Evolutionary conservation across 352 stramenopile genomes (phyloP).

Genomic region (Globisporangium sylvaticum): DNA sequence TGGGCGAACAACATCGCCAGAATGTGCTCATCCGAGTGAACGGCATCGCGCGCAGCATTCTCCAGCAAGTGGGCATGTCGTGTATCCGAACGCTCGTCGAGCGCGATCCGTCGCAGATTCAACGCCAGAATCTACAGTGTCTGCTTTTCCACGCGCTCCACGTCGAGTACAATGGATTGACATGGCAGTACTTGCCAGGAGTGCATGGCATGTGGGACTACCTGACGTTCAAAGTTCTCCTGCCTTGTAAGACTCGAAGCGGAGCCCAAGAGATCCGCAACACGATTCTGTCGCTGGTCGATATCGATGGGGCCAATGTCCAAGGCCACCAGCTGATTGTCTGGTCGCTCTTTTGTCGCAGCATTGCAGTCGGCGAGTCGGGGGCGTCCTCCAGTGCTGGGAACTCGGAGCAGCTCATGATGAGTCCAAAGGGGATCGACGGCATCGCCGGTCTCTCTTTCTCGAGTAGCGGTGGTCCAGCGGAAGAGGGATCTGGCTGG

Average conservation of each 20-base stretch:
- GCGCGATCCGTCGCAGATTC: conserved; percentile 64
- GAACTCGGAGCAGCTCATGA: conserved; percentile 49
- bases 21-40: conserved; percentile 49
- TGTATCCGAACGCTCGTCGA: conserved; percentile 79
- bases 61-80: conserved; percentile 69
- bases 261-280: conserved; percentile 41
- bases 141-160: conserved; percentile 79
- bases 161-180: conserved; percentile 51
- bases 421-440: conserved; percentile 63
- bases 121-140: conserved; percentile 53
- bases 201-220: conserved; percentile 73
- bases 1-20: conserved; percentile 23
- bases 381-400: conserved; percentile 26
- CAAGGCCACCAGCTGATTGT: conserved; percentile 46
- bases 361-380: conserved; percentile 75
- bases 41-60: conserved; percentile 49
- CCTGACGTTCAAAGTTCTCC: conserved; percentile 37
- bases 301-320: conserved; percentile 56
- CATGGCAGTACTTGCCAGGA: conserved; percentile 57
- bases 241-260: conserved; percentile 28
- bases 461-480: not conserved
- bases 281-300: conserved; percentile 60
- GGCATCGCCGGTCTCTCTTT: conserved; percentile 10
- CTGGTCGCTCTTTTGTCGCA: conserved; percentile 76
- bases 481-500: conserved; percentile 8